Conservation (phyloP, 164 flowering plant genomes). For the Piper betle region DNA sequence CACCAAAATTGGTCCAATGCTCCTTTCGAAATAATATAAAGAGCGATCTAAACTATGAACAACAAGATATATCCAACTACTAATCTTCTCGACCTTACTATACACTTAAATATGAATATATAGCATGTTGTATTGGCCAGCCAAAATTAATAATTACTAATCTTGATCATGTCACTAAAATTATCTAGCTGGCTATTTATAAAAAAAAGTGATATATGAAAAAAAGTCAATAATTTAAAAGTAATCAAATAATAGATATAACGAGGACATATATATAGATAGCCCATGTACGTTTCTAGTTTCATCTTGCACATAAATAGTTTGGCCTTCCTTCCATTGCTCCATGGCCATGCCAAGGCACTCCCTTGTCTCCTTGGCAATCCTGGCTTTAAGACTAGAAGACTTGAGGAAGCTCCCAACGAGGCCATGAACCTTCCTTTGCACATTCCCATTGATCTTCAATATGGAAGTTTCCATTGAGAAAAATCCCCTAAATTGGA, state of each 20-base stretch:
- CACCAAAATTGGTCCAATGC: too few species aligned
- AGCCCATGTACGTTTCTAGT: constrained; percentile 38
- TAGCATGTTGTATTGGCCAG: too few species aligned
- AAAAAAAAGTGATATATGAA: too few species aligned
- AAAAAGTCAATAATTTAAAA: not conserved
- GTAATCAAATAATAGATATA: not conserved
- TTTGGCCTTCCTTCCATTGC: constrained; percentile 34
- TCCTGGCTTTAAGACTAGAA: constrained; percentile 48
- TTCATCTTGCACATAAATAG: constrained; percentile 58
- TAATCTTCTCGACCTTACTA: too few species aligned
- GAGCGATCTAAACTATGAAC: too few species aligned
- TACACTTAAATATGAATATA: too few species aligned
- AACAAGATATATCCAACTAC: too few species aligned
- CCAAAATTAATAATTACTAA: too few species aligned
- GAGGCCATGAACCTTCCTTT: constrained; percentile 61
- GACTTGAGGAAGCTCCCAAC: constrained; percentile 67
- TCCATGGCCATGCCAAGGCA: constrained; percentile 31
- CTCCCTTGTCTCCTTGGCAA: constrained; percentile 41
- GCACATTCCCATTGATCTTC: constrained; percentile 51
- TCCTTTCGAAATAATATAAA: too few species aligned
- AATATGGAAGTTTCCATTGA: constrained; percentile 64
- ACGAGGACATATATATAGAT: not conserved
- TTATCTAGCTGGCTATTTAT: too few species aligned
- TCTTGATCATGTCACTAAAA: too few species aligned
- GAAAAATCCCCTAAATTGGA: constrained; percentile 46